Conservation (phyloP, 2,329 filamentous ascomycete genomes). For the Furcasterigmium furcatum region DNA sequence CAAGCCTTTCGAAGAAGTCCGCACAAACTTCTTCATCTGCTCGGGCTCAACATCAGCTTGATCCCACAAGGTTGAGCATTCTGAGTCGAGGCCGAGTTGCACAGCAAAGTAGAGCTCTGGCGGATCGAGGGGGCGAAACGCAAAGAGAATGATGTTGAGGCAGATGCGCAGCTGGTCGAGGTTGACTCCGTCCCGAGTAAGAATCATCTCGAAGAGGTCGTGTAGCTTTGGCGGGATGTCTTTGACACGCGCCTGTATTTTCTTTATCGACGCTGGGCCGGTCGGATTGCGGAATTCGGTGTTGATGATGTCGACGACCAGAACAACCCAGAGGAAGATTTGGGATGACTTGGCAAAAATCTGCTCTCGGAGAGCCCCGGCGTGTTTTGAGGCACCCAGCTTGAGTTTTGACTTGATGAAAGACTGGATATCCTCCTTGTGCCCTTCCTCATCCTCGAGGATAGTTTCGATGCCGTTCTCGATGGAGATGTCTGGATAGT, state of each 20-base stretch:
- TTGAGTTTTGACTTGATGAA: constrained; percentile 13
- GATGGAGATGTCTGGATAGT: constrained; percentile 7
- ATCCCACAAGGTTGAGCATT: constrained; percentile 15
- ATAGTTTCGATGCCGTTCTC: constrained; percentile 3
- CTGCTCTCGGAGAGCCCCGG: constrained; percentile 18
- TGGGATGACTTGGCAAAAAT: constrained; percentile 32
- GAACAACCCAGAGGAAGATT: constrained; percentile 39
- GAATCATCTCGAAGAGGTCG: constrained; percentile 38
- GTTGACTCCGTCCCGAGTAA: constrained; percentile 32
- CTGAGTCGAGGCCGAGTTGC: not conserved
- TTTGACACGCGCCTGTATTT: constrained; percentile 21
- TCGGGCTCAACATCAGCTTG: constrained; percentile 13
- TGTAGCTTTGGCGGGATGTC: constrained; percentile 29
- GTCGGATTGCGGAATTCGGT: constrained; percentile 23
- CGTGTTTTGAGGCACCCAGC: constrained; percentile 2
- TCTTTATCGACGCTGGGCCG: constrained; percentile 18
- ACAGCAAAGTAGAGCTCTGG: constrained; percentile 31
- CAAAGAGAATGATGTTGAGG: constrained; percentile 40
- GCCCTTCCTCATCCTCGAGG: not conserved
- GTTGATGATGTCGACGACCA: constrained; percentile 37
- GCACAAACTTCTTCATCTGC: constrained; percentile 27
- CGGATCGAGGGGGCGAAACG: constrained; percentile 27
- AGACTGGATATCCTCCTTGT: constrained; percentile 18
- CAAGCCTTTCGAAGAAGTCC: constrained; percentile 41
- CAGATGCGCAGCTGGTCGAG: constrained; percentile 31